These are phyloP conservation scores for Coprinellus micaceus DNA, from an alignment of 768 basidiomycete species.

Conservation along the genomic window DNA sequence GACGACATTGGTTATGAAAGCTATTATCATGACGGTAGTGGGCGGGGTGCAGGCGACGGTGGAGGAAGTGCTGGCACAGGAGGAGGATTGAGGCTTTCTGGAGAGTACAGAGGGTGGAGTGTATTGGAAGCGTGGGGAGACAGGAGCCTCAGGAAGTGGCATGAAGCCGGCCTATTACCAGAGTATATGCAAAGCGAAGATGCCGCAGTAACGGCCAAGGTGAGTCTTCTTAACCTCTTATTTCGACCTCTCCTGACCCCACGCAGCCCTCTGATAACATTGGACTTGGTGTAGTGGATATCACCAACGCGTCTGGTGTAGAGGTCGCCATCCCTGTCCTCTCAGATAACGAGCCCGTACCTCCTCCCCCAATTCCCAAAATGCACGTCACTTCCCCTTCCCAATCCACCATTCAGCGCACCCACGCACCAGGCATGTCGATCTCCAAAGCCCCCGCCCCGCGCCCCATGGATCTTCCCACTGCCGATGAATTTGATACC, in stretches of 20 bases:
- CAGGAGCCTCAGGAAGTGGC: slow-evolving; percentile 82
- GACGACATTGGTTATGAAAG: slow-evolving; percentile 83
- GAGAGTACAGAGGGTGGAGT: slow-evolving; percentile 90
- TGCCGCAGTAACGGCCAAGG: slow-evolving; percentile 49
- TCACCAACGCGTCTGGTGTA: slow-evolving; percentile 40
- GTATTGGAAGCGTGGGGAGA: slow-evolving; percentile 94
- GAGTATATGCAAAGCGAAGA: slow-evolving; percentile 40
- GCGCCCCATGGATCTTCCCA: slow-evolving; percentile 66
- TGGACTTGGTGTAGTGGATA: slow-evolving; percentile 39
- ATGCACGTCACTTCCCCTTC: slow-evolving; percentile 18
- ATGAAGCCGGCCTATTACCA: slow-evolving; percentile 68
- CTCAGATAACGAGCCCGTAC: slow-evolving; percentile 32
- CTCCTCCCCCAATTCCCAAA: slow-evolving; percentile 25
- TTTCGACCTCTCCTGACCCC: slow-evolving; percentile 4
- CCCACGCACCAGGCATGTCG: slow-evolving; percentile 50
- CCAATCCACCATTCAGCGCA: slow-evolving; percentile 13
- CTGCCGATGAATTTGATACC: slow-evolving; percentile 53
- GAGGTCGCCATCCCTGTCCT: slow-evolving; percentile 66
- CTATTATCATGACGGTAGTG: slow-evolving; percentile 81
- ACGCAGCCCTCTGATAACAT: slow-evolving; percentile 40
- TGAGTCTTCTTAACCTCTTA: slow-evolving; percentile 12
- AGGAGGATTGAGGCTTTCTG: slow-evolving; percentile 69
- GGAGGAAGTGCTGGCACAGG: slow-evolving; percentile 70
- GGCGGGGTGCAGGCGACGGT: slow-evolving; percentile 73
- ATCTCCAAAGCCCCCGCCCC: slow-evolving; percentile 72